Percentiles rank a stretch among this genome's conserved stretches.
Conservation (phyloP, 2,329 filamentous ascomycete species). For the Akanthomyces uredinophilus region DNA sequence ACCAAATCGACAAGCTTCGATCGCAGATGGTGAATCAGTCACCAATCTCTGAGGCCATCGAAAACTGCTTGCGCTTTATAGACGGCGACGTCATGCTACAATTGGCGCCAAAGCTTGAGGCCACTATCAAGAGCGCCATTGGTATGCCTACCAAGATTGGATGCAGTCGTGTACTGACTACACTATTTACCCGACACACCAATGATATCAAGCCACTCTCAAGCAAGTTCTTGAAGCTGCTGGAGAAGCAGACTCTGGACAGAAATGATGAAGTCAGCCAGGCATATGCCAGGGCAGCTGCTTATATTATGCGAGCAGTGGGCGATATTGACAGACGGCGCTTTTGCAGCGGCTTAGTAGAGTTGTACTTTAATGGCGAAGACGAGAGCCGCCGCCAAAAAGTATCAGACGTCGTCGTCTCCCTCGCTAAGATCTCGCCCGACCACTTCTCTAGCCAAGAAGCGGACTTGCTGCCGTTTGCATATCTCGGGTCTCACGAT, state of each 20-base stretch:
- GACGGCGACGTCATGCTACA: constrained; percentile 73
- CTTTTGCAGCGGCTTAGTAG: constrained; percentile 51
- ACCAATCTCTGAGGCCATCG: constrained; percentile 87
- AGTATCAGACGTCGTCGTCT: constrained; percentile 75
- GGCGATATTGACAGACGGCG: constrained; percentile 43
- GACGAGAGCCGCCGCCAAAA: constrained; percentile 70
- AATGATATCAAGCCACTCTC: constrained; percentile 71
- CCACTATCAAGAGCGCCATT: constrained; percentile 77
- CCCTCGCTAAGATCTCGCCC: constrained; percentile 79
- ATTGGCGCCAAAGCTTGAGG: constrained; percentile 67
- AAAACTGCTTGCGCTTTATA: constrained; percentile 78
- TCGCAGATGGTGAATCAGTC: constrained; percentile 77
- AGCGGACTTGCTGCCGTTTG: constrained; percentile 71
- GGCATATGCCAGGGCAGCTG: constrained; percentile 79
- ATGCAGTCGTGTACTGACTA: constrained; percentile 77
- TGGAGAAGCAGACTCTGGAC: constrained; percentile 80
- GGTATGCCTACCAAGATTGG: constrained; percentile 93
- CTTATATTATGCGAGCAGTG: constrained; percentile 69
- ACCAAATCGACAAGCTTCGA: constrained; percentile 84
- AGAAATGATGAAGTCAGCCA: constrained; percentile 90
- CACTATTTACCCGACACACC: constrained; percentile 74
- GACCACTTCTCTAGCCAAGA: constrained; percentile 81
- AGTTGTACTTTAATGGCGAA: constrained; percentile 76
- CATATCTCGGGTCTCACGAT: constrained; percentile 85
- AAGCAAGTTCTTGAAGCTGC: constrained; percentile 67